A percentile compares a stretch with the other conserved stretches of the same genome.
These are phyloP conservation scores for Dipteronia sinensis DNA, from an alignment of 345 rosid genomes.

Conservation along the genomic window DNA sequence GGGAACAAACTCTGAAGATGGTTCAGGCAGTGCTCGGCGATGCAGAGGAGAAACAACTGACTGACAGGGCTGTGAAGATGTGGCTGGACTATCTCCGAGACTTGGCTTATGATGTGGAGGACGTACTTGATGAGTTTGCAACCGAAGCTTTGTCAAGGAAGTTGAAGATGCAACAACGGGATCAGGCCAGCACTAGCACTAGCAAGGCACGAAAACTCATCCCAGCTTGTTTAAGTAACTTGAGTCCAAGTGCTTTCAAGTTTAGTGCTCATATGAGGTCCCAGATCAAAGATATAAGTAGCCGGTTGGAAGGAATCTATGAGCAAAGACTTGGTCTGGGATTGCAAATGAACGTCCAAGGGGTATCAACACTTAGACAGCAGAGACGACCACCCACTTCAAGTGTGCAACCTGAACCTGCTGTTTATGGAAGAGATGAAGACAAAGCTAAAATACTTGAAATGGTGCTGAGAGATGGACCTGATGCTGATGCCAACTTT, in stretches of 20 bases:
- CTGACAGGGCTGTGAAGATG: background rate
- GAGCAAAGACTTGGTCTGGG: background rate
- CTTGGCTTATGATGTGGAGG: background rate
- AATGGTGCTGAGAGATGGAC: background rate
- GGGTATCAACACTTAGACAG: background rate
- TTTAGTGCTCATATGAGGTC: background rate
- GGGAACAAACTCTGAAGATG: background rate
- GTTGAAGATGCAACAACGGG: background rate
- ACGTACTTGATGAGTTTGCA: background rate
- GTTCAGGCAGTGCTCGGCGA: background rate
- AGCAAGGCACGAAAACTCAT: background rate
- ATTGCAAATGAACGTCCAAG: background rate
- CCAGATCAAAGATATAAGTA: background rate
- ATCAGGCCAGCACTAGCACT: background rate
- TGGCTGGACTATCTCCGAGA: background rate
- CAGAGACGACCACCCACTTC: background rate
- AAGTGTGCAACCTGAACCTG: background rate
- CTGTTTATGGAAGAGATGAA: constrained; percentile 2
- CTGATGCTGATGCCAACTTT: background rate
- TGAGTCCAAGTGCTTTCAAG: constrained; percentile 1
- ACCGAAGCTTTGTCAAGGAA: background rate
- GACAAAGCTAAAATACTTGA: background rate
- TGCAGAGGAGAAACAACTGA: constrained; percentile 8
- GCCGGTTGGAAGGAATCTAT: background rate
- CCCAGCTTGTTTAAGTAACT: background rate